Conservation (phyloP, 768 basidiomycete genomes). For the Plicaturopsis crispa region DNA sequence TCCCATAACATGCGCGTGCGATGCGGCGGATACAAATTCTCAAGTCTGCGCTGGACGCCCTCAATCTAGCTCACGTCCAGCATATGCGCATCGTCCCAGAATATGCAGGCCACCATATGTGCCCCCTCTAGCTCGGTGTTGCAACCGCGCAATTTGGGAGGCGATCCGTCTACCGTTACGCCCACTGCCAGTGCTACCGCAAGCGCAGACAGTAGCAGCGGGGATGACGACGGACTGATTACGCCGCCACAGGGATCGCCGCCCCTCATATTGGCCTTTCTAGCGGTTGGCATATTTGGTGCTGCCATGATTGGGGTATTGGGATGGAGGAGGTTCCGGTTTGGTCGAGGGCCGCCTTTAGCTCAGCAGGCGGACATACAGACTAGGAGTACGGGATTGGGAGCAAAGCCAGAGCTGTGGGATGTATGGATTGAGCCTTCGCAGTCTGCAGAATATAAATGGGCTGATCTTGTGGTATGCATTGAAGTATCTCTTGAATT, state of each 20-base stretch:
- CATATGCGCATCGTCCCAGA: too few species aligned
- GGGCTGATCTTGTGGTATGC: slow-evolving; percentile 13
- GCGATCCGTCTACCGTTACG: background rate
- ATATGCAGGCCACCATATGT: too few species aligned
- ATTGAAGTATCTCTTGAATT: background rate
- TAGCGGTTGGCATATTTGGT: slow-evolving; percentile 50
- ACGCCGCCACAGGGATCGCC: slow-evolving; percentile 38
- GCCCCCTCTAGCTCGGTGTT: too few species aligned
- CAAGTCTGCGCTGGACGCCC: too few species aligned
- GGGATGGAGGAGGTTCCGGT: slow-evolving; percentile 32
- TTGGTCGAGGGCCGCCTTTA: slow-evolving; percentile 4
- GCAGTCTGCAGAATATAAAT: background rate
- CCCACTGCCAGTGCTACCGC: background rate
- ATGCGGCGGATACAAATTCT: too few species aligned
- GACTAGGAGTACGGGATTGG: slow-evolving; percentile 8
- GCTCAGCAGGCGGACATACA: too few species aligned
- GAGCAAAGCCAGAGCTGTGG: slow-evolving; percentile 36
- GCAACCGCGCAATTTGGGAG: too few species aligned
- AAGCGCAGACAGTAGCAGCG: background rate
- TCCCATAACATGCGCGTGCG: too few species aligned
- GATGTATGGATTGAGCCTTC: slow-evolving; percentile 28
- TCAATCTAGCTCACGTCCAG: too few species aligned
- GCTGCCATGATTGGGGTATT: slow-evolving; percentile 41
- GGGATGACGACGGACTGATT: background rate
- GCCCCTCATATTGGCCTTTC: slow-evolving; percentile 50